Base-by-base conservation (phyloP, 768 basidiomycete genomes). In the Russula virescens region DNA sequence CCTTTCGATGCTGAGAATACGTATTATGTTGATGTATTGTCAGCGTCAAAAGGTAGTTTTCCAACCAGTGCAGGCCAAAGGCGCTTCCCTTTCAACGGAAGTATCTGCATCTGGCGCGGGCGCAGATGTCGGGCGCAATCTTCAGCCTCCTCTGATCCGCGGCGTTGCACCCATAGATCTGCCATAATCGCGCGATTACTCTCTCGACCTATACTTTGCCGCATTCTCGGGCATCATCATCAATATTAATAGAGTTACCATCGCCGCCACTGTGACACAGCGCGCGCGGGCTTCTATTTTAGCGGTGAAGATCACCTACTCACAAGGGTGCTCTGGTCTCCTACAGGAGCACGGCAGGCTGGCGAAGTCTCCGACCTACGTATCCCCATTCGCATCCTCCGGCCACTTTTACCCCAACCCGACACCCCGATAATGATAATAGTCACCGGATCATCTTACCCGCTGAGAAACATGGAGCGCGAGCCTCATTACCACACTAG, bases 31-130 rank as follows among this genome's bases (percentile, higher is more conserved):
- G n/a, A n/a, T n/a, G n/a, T n/a, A n/a, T n/a, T n/a, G n/a, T n/a
- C n/a, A n/a, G n/a, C n/a, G n/a, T n/a, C n/a, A n/a, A n/a, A n/a
- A n/a, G n/a, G n/a, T n/a, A n/a, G n/a, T n/a, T n/a, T n/a, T n/a
- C n/a, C n/a, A n/a, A n/a, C n/a, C n/a, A n/a, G n/a, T n/a, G n/a
- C n/a, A n/a, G n/a, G n/a, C 26, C 58, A 59, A 19, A 42, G 58
- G 58, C 42, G 58, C 26, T 45, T 59, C 49, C 58, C n/a, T n/a
- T n/a, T 59, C 26, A 48, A 59, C 35, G 52, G 47, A 18, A 21
- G 21, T 31, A 14, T 26, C n/a, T 3, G n/a, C n/a, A 23, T 19
- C 38, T 14, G 25, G 9, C 28, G 35, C 25, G 35, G 47, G 11
- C 18, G 23, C 47, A 3, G 18, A 13, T 13, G 5, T 23, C 43